Conservation (phyloP, 176 grass and related monocot genomes). For the Ensete ventricosum region DNA sequence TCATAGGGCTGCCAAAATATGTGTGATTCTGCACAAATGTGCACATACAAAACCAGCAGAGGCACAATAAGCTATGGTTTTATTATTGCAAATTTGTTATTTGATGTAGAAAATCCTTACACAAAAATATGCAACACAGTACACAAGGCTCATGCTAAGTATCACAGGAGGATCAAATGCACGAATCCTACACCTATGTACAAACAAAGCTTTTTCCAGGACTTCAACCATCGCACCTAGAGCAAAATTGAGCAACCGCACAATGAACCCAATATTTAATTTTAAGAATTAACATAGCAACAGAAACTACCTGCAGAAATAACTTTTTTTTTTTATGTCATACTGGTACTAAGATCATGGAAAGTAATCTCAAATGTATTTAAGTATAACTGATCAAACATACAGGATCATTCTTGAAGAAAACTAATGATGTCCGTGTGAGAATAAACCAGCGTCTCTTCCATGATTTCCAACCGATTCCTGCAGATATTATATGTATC, state of each 20-base stretch:
- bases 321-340: not conserved
- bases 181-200: not conserved
- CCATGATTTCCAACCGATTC: conserved; percentile 99
- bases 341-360: not conserved
- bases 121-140: not conserved
- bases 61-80: too few relatives aligned
- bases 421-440: conserved; percentile 86
- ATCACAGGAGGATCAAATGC: not conserved
- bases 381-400: conserved; percentile 25
- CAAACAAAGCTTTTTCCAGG: not conserved
- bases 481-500: conserved; percentile 31
- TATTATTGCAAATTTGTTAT: not conserved
- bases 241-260: not conserved
- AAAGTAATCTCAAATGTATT: not conserved
- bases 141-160: not conserved
- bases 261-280: not conserved
- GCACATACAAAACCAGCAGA: too few relatives aligned
- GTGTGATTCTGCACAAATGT: too few relatives aligned
- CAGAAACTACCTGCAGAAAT: not conserved
- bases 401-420: conserved; percentile 99
- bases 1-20: too few relatives aligned
- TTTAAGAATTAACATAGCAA: not conserved
- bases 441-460: conserved; percentile 99
- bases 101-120: not conserved
- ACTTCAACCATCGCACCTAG: not conserved